Percentiles rank a stretch among this genome's conserved stretches.
Conservation (phyloP, 768 basidiomycete species). For the Amanita jacksonii region DNA sequence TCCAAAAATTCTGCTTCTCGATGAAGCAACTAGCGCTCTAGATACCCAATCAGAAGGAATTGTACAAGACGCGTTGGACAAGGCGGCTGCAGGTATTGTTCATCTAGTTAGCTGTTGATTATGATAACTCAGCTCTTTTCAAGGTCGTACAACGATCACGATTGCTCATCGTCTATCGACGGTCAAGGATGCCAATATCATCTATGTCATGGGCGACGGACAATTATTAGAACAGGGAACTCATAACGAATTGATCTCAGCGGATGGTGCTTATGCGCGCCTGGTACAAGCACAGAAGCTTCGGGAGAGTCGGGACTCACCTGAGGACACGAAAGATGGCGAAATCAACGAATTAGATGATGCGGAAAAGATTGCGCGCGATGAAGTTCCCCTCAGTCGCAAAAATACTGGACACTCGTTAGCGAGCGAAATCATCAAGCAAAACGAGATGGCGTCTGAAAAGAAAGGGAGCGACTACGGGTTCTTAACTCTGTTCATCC, state of each 20-base stretch:
- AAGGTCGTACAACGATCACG: conserved; percentile 71
- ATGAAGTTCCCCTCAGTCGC: conserved; percentile 55
- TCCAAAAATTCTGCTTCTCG: conserved; percentile 77
- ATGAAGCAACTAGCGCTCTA: conserved; percentile 84
- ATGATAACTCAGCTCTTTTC: conserved; percentile 9
- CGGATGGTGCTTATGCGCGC: conserved; percentile 59
- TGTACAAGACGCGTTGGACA: conserved; percentile 86
- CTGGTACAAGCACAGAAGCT: conserved; percentile 76
- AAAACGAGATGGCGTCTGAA: conserved; percentile 26
- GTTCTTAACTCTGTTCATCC: conserved; percentile 53
- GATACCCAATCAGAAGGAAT: conserved; percentile 84
- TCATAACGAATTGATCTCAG: conserved; percentile 55
- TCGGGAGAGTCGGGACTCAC: conserved; percentile 39
- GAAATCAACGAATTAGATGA: conserved; percentile 29
- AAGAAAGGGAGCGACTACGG: conserved; percentile 29
- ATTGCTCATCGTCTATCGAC: conserved; percentile 77
- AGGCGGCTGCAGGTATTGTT: conserved; percentile 55
- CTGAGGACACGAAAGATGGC: conserved; percentile 14
- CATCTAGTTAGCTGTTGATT: conserved; percentile 31
- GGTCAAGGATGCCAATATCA: conserved; percentile 75
- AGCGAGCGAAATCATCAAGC: conserved; percentile 56
- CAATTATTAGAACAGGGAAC: conserved; percentile 73
- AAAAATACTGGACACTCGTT: conserved; percentile 53
- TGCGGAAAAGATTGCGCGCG: conserved; percentile 44
- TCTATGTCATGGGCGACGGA: conserved; percentile 88